Evolutionary conservation across 306 rosid species (phyloP).

Genomic region (Albizia julibrissin): DNA sequence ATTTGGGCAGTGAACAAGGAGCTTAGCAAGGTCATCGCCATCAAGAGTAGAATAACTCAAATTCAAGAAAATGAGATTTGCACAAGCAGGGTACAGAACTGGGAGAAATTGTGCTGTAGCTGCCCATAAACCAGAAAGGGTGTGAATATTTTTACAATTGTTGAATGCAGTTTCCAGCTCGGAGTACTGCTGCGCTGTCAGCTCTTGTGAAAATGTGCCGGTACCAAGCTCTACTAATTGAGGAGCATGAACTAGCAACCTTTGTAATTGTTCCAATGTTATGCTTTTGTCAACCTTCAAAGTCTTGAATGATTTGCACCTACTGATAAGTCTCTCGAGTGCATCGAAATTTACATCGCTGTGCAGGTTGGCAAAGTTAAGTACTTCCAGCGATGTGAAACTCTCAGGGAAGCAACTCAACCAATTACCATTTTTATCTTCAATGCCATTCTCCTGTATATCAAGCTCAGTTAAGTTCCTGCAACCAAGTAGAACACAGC

Average conservation of each 20-base stretch:
- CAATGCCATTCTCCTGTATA: conserved; percentile 76
- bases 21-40: conserved; percentile 59
- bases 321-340: conserved; percentile 73
- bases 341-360: conserved; percentile 60
- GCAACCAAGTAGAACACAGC: conserved; percentile 38
- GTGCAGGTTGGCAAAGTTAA: conserved; percentile 68
- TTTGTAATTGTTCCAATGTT: conserved; percentile 61
- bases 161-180: conserved; percentile 65
- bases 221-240: conserved; percentile 69
- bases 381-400: conserved; percentile 73
- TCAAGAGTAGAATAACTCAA: conserved; percentile 66
- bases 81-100: conserved; percentile 66
- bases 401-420: conserved; percentile 80
- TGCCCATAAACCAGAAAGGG: conserved; percentile 80
- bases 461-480: conserved; percentile 82
- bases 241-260: conserved; percentile 59
- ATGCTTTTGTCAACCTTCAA: conserved; percentile 71
- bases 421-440: conserved; percentile 75
- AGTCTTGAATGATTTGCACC: conserved; percentile 71
- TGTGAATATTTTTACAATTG: conserved; percentile 61
- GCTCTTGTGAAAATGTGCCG: conserved; percentile 69
- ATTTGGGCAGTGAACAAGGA: conserved; percentile 65
- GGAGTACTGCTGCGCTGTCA: conserved; percentile 51
- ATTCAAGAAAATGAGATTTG: conserved; percentile 72
- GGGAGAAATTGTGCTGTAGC: conserved; percentile 56